A percentile compares a stretch with the other conserved stretches of the same genome.
Evolutionary conservation across 768 basidiomycete species (phyloP).

Genomic region (Boletus tomentosulus): DNA sequence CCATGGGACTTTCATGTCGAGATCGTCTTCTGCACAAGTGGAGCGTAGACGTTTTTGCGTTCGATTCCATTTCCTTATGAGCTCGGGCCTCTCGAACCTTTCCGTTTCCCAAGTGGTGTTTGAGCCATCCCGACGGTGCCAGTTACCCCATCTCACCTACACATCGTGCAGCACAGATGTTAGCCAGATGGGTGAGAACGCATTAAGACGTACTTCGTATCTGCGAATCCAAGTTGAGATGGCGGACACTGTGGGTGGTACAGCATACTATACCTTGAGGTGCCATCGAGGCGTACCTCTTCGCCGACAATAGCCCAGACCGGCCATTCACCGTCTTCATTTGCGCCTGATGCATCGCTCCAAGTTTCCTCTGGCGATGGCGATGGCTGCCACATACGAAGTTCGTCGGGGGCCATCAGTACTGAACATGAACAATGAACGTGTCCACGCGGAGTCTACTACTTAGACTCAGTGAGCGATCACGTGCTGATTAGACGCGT

Average conservation of each 20-base stretch:
- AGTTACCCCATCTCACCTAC: slow-evolving; percentile 51
- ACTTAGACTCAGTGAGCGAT: neutral
- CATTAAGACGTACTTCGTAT: slow-evolving; percentile 27
- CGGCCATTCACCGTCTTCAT: slow-evolving; percentile 31
- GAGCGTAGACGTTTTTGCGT: slow-evolving; percentile 30
- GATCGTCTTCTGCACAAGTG: slow-evolving; percentile 25
- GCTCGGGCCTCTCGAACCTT: slow-evolving; percentile 10
- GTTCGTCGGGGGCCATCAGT: neutral
- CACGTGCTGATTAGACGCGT: slow-evolving; percentile 25
- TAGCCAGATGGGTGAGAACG: neutral
- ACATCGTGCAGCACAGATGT: neutral
- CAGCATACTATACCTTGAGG: slow-evolving; percentile 16
- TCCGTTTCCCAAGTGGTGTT: slow-evolving; percentile 50
- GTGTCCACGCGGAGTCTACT: neutral
- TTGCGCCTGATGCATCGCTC: slow-evolving; percentile 30
- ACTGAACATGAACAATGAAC: neutral
- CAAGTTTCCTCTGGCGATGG: slow-evolving; percentile 29
- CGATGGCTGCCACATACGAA: slow-evolving; percentile 26
- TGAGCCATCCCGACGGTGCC: slow-evolving; percentile 49
- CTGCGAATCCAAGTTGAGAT: slow-evolving; percentile 16
- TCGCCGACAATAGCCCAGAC: slow-evolving; percentile 28
- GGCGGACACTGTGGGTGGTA: neutral
- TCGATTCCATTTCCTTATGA: slow-evolving; percentile 34
- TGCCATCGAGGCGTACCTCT: slow-evolving; percentile 30
- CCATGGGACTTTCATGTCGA: slow-evolving; percentile 38